These are phyloP conservation scores for Pezicula neosporulosa DNA, from an alignment of 2,329 filamentous ascomycete genomes.

Conservation along the genomic window DNA sequence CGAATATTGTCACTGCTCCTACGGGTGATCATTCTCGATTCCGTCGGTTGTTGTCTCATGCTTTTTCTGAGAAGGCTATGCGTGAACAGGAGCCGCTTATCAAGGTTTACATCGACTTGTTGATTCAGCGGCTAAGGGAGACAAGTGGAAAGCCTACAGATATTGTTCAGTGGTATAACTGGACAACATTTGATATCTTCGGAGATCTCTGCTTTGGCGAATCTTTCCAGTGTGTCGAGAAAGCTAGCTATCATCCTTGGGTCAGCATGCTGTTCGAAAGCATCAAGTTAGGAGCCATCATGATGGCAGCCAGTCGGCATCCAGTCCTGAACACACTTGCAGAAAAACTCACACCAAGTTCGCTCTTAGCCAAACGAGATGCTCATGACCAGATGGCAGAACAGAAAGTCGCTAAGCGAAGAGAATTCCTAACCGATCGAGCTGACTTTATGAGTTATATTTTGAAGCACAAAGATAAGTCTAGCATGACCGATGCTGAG, in stretches of 20 bases:
- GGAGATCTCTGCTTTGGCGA: slow-evolving; percentile 39
- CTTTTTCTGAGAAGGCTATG: slow-evolving; percentile 17
- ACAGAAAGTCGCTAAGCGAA: slow-evolving; percentile 2
- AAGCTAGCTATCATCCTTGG: slow-evolving; percentile 21
- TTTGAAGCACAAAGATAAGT: slow-evolving; percentile 2
- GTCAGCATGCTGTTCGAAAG: slow-evolving; percentile 17
- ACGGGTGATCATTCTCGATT: slow-evolving; percentile 17
- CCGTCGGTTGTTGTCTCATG: slow-evolving; percentile 18
- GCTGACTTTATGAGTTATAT: slow-evolving; percentile 7
- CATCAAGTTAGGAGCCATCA: slow-evolving; percentile 10
- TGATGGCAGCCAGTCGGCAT: background rate
- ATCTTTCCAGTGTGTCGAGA: slow-evolving; percentile 29
- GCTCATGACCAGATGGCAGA: background rate
- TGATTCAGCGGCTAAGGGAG: background rate
- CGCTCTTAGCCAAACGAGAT: background rate
- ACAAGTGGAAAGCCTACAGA: slow-evolving; percentile 3
- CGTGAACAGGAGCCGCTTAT: slow-evolving; percentile 19
- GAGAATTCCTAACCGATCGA: background rate
- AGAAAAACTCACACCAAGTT: background rate
- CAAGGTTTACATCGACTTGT: slow-evolving; percentile 10
- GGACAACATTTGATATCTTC: slow-evolving; percentile 31
- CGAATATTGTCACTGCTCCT: slow-evolving; percentile 1
- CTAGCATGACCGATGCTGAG: background rate
- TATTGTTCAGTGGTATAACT: slow-evolving; percentile 30
- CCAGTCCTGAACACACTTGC: background rate